phyloP scores from a whole-genome alignment of 2,329 filamentous ascomycete species.

The Cytospora paraplurivora region DNA sequence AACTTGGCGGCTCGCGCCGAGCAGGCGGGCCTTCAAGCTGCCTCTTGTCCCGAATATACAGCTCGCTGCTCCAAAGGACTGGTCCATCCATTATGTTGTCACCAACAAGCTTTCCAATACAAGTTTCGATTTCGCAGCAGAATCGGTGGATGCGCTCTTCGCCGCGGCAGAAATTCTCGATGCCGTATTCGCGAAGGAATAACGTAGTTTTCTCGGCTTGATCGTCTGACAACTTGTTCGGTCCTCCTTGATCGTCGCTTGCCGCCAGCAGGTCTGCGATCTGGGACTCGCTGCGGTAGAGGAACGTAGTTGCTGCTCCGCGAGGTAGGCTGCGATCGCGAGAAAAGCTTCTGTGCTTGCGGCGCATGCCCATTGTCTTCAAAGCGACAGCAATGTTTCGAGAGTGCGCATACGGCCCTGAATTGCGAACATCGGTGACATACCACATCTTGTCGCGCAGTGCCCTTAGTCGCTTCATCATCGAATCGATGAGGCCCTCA shows the following conservation, averaged over 20 bases:
- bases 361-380: constrained; percentile 81
- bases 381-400: constrained; percentile 83
- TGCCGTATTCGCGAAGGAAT: constrained; percentile 79
- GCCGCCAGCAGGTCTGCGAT: constrained; percentile 87
- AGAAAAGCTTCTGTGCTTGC: constrained; percentile 56
- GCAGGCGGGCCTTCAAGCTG: constrained; percentile 52
- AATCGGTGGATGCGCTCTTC: constrained; percentile 95
- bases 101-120: constrained; percentile 81
- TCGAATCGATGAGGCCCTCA: constrained; percentile 71
- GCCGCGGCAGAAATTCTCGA: constrained; percentile 92
- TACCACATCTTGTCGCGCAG: constrained; percentile 99
- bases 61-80: constrained; percentile 87
- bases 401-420: constrained; percentile 83
- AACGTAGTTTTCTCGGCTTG: constrained; percentile 82
- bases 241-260: constrained; percentile 79
- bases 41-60: constrained; percentile 78
- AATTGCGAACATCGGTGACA: constrained; percentile 88
- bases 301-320: constrained; percentile 58
- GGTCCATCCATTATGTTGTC: constrained; percentile 83
- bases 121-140: constrained; percentile 85
- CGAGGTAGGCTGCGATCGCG: constrained; percentile 47
- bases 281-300: constrained; percentile 81
- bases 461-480: constrained; percentile 72
- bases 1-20: constrained; percentile 50
- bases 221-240: constrained; percentile 94